Conservation (phyloP, 257 asterid species). For the Solanum bulbocastanum region DNA sequence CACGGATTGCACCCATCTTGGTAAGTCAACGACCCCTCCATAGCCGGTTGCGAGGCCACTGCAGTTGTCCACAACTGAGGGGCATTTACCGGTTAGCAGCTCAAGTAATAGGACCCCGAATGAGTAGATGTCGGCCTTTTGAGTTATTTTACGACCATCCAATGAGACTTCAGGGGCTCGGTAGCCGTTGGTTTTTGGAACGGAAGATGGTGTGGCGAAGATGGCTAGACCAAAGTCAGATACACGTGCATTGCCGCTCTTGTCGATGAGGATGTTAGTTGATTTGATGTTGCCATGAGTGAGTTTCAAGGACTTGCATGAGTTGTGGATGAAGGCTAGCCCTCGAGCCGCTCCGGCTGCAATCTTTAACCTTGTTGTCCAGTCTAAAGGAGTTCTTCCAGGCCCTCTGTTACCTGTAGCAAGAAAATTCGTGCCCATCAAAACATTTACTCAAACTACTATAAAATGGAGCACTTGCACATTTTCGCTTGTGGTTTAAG, state of each 20-base stretch:
- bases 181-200: conserved; percentile 63
- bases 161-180: conserved; percentile 63
- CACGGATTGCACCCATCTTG: conserved; percentile 96
- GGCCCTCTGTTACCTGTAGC: conserved; percentile 86
- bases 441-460: neutral
- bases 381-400: conserved; percentile 89
- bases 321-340: conserved; percentile 54
- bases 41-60: conserved; percentile 41
- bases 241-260: conserved; percentile 41
- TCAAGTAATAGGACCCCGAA: conserved; percentile 85
- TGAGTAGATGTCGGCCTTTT: conserved; percentile 66
- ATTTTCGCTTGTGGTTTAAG: neutral
- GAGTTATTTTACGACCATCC: conserved; percentile 55
- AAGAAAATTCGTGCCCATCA: neutral
- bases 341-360: conserved; percentile 88
- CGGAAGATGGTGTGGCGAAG: conserved; percentile 39
- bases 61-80: conserved; percentile 38
- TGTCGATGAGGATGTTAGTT: conserved; percentile 72
- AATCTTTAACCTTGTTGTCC: conserved; percentile 72
- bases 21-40: conserved; percentile 59
- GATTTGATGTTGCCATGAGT: conserved; percentile 90
- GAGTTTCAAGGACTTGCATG: conserved; percentile 57
- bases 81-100: conserved; percentile 80
- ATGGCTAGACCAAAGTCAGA: conserved; percentile 77
- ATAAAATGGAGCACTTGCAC: neutral